Percentiles rank a stretch among this genome's conserved stretches.
These are phyloP conservation scores for Tolypocladium paradoxum DNA, from an alignment of 2,329 filamentous ascomycete genomes.

Conservation along the genomic window DNA sequence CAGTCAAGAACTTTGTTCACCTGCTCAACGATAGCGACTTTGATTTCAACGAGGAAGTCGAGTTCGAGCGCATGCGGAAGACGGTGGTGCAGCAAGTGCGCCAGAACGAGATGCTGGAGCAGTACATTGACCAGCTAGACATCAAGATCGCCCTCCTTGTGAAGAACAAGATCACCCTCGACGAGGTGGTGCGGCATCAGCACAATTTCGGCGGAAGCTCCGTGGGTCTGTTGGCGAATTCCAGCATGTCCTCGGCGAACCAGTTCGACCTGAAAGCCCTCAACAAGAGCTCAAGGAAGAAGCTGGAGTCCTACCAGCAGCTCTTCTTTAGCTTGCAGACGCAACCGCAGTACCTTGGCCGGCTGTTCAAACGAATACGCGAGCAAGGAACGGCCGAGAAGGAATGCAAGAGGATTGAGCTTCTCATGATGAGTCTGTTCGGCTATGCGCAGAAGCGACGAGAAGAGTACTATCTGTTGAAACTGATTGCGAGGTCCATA, in stretches of 20 bases:
- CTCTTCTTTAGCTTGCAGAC: slow-evolving; percentile 96
- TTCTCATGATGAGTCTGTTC: slow-evolving; percentile 91
- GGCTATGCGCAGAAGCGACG: slow-evolving; percentile 94
- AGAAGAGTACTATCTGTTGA: slow-evolving; percentile 94
- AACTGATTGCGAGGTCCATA: slow-evolving; percentile 72
- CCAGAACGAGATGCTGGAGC: slow-evolving; percentile 92
- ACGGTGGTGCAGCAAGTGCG: slow-evolving; percentile 95
- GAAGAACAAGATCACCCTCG: slow-evolving; percentile 98
- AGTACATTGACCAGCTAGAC: slow-evolving; percentile 96
- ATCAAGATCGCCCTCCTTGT: slow-evolving; percentile 98
- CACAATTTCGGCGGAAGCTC: slow-evolving; percentile 90
- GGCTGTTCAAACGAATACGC: slow-evolving; percentile 73
- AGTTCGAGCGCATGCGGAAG: slow-evolving; percentile 90
- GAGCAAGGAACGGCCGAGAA: slow-evolving; percentile 81
- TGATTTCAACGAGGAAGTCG: slow-evolving; percentile 96
- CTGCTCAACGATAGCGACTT: slow-evolving; percentile 96
- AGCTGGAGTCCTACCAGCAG: slow-evolving; percentile 93
- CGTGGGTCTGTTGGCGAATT: slow-evolving; percentile 74
- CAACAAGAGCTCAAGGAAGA: slow-evolving; percentile 92
- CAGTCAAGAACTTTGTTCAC: slow-evolving; percentile 96
- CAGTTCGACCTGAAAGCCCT: slow-evolving; percentile 94
- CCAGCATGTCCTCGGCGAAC: slow-evolving; percentile 78
- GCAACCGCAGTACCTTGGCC: slow-evolving; percentile 85
- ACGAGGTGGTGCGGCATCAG: slow-evolving; percentile 95
- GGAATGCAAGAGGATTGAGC: slow-evolving; percentile 84